A percentile compares a stretch with the other conserved stretches of the same genome.
Evolutionary conservation across 2,329 filamentous ascomycete genomes (phyloP).

Genomic region (Diplodia seriata): DNA sequence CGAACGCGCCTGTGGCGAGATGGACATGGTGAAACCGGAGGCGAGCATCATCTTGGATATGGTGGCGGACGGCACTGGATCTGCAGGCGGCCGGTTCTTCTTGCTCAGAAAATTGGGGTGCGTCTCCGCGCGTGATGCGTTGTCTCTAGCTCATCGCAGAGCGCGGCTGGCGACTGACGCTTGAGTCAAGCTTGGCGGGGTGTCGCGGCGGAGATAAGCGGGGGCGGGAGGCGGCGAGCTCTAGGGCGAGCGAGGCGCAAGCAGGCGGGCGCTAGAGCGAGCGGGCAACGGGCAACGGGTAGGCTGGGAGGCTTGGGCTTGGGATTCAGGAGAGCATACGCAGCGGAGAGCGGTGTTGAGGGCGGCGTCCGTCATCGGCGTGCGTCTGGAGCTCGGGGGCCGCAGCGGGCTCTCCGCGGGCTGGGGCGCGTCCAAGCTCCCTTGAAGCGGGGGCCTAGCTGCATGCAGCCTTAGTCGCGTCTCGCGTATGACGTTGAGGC

Average conservation of each 20-base stretch:
- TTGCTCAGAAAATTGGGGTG: conserved; percentile 10
- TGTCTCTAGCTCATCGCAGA: conserved; percentile 29
- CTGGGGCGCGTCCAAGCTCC: conserved; percentile 26
- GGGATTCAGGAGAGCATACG: conserved; percentile 1
- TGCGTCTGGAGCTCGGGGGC: conserved; percentile 5
- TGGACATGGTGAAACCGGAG: conserved; percentile 38
- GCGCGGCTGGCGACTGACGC: conserved; percentile 17
- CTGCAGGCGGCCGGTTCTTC: conserved; percentile 5
- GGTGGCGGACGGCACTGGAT: conserved; percentile 1
- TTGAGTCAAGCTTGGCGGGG: conserved; percentile 33
- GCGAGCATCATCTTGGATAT: conserved; percentile 29
- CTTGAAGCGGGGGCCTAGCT: conserved; percentile 23
- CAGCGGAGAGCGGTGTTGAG: conserved; percentile 14
- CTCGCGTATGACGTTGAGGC: conserved; percentile 29
- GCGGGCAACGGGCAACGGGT: not conserved
- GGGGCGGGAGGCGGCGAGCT: conserved; percentile 3
- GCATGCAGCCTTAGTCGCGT: conserved; percentile 17
- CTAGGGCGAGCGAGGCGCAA: not conserved
- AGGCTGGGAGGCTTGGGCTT: not conserved
- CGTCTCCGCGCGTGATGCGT: conserved; percentile 31
- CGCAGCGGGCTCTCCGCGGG: conserved; percentile 5
- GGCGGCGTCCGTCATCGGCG: conserved; percentile 24
- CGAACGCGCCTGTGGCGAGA: conserved; percentile 50
- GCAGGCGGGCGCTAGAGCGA: not conserved
- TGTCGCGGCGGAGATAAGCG: conserved; percentile 28